Evolutionary conservation across 2,329 filamentous ascomycete species (phyloP).

Genomic region (Clonostachys chloroleuca): DNA sequence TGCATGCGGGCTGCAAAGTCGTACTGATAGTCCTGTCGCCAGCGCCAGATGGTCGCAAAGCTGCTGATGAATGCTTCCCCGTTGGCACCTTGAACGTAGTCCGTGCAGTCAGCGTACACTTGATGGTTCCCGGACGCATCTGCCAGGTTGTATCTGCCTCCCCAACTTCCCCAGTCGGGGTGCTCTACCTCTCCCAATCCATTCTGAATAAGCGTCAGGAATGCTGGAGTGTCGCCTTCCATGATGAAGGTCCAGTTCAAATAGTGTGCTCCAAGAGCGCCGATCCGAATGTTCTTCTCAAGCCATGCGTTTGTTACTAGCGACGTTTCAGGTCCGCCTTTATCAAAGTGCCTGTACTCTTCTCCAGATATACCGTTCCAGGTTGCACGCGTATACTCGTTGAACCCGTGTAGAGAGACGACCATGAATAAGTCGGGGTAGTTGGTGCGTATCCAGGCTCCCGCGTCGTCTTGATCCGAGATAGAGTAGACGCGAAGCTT

Average conservation of each 20-base stretch:
- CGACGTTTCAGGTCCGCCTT: slow-evolving; percentile 30
- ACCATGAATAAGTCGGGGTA: slow-evolving; percentile 55
- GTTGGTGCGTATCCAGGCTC: slow-evolving; percentile 47
- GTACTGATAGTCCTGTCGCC: slow-evolving; percentile 29
- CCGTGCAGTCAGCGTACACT: slow-evolving; percentile 15
- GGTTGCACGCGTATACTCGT: slow-evolving; percentile 45
- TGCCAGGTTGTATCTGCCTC: slow-evolving; percentile 31
- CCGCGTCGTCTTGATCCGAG: slow-evolving; percentile 55
- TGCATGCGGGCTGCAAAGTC: slow-evolving; percentile 34
- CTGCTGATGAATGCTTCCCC: slow-evolving; percentile 12
- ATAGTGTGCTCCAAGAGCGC: slow-evolving; percentile 32
- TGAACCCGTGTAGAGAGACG: slow-evolving; percentile 49
- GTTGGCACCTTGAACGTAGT: slow-evolving; percentile 12
- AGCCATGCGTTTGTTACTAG: slow-evolving; percentile 45
- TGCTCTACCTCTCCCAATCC: slow-evolving; percentile 33
- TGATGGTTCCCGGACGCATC: slow-evolving; percentile 12
- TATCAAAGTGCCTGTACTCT: slow-evolving; percentile 9
- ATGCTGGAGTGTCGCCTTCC: slow-evolving; percentile 44
- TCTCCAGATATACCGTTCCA: slow-evolving; percentile 51
- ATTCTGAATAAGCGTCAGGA: slow-evolving; percentile 28
- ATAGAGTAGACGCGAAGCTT: slow-evolving; percentile 50
- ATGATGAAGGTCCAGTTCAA: slow-evolving; percentile 40
- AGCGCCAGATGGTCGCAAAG: slow-evolving; percentile 32
- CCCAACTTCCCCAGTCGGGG: slow-evolving; percentile 41
- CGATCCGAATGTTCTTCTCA: slow-evolving; percentile 43